phyloP scores from a whole-genome alignment of 495 filamentous ascomycete genomes.

The Tuber indicum region DNA sequence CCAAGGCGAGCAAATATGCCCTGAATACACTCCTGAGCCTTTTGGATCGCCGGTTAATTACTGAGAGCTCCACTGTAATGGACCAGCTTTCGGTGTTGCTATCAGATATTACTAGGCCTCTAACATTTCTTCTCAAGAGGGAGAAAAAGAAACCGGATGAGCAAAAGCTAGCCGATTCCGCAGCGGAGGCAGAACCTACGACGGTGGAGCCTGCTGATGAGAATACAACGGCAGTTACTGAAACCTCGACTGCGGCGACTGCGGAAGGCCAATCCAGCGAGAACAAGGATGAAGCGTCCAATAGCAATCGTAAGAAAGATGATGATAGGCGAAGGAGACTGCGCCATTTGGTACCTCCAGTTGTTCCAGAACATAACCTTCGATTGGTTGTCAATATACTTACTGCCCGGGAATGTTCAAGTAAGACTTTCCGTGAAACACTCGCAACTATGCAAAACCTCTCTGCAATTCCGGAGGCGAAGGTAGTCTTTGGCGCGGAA shows the following conservation, averaged over 20 bases:
- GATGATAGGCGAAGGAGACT: slow-evolving; percentile 64
- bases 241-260: slow-evolving; percentile 29
- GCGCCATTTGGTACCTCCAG: slow-evolving; percentile 68
- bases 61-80: slow-evolving; percentile 93
- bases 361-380: slow-evolving; percentile 83
- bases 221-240: slow-evolving; percentile 30
- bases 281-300: slow-evolving; percentile 44
- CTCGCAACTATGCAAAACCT: slow-evolving; percentile 97
- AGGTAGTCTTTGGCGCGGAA: slow-evolving; percentile 83
- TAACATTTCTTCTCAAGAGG: slow-evolving; percentile 73
- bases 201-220: slow-evolving; percentile 30
- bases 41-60: slow-evolving; percentile 82
- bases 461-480: slow-evolving; percentile 82
- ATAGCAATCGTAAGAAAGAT: slow-evolving; percentile 46
- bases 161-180: slow-evolving; percentile 46
- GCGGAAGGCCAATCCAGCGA: slow-evolving; percentile 26
- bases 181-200: slow-evolving; percentile 36
- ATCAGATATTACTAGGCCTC: slow-evolving; percentile 78
- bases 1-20: slow-evolving; percentile 76
- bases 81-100: slow-evolving; percentile 81
- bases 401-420: slow-evolving; percentile 88
- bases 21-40: slow-evolving; percentile 83
- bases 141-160: slow-evolving; percentile 67
- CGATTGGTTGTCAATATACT: slow-evolving; percentile 92
- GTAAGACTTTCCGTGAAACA: slow-evolving; percentile 93